A percentile compares a stretch with the other conserved stretches of the same genome.
These are phyloP conservation scores for Leccinum ochraceum DNA, from an alignment of 768 basidiomycete species.

Conservation along the genomic window DNA sequence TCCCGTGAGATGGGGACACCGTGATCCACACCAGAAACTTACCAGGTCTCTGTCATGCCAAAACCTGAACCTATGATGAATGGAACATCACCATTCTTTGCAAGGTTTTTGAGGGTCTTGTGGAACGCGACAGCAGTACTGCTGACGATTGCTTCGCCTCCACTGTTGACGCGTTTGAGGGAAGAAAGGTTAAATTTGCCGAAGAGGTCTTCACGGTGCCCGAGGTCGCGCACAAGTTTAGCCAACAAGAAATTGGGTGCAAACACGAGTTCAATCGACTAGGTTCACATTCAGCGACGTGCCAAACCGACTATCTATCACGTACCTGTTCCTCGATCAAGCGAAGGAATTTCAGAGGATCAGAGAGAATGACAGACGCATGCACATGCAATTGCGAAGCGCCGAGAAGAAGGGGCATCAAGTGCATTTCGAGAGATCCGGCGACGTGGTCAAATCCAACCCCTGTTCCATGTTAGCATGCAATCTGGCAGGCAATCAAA, in stretches of 20 bases:
- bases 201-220: constrained; percentile 15
- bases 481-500: not conserved
- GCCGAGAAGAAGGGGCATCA: constrained; percentile 34
- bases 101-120: constrained; percentile 2
- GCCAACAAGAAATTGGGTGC: not conserved
- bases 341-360: constrained; percentile 7
- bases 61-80: constrained; percentile 35
- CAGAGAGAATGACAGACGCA: constrained; percentile 17
- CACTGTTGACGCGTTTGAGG: not conserved
- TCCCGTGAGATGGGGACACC: not conserved
- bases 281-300: not conserved
- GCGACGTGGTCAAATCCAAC: constrained; percentile 45
- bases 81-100: constrained; percentile 13
- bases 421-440: constrained; percentile 38
- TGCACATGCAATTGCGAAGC: constrained; percentile 18
- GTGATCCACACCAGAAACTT: not conserved
- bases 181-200: constrained; percentile 31
- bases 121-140: not conserved
- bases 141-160: not conserved
- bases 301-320: not conserved
- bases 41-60: constrained; percentile 1
- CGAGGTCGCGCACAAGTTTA: not conserved
- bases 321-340: not conserved
- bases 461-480: constrained; percentile 14
- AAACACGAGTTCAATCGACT: not conserved